A percentile compares a stretch with the other conserved stretches of the same genome.
phyloP scores from a whole-genome alignment of 2,329 filamentous ascomycete genomes.

The Hypoxylon sp. region DNA sequence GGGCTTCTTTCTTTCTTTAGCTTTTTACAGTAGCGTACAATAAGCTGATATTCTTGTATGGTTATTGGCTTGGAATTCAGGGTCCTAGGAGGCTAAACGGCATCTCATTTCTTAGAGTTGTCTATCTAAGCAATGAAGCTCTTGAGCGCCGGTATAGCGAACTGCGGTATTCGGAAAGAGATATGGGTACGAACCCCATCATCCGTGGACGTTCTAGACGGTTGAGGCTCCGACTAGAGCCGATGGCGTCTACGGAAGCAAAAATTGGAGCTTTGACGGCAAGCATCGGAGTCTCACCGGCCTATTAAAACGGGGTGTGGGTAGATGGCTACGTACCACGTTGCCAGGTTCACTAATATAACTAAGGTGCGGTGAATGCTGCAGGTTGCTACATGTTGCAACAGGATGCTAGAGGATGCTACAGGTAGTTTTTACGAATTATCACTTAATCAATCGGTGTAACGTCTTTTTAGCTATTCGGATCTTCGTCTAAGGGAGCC shows the following conservation, averaged over 20 bases:
- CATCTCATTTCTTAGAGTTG: conserved; percentile 16
- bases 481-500: background rate
- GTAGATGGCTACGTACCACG: conserved; percentile 20
- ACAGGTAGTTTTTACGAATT: conserved; percentile 23
- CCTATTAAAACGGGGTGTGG: conserved; percentile 26
- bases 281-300: conserved; percentile 40
- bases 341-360: conserved; percentile 30
- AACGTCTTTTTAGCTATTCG: conserved; percentile 18
- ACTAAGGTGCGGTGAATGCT: conserved; percentile 30
- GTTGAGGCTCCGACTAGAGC: conserved; percentile 38
- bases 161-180: conserved; percentile 41
- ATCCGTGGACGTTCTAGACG: conserved; percentile 31
- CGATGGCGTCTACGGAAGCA: conserved; percentile 30
- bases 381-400: background rate
- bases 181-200: conserved; percentile 25
- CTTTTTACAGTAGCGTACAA: conserved; percentile 10
- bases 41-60: conserved; percentile 33
- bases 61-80: conserved; percentile 14
- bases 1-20: conserved; percentile 4
- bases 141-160: conserved; percentile 6
- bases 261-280: conserved; percentile 38
- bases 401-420: conserved; percentile 14
- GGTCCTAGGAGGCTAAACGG: background rate
- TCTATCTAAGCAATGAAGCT: conserved; percentile 19
- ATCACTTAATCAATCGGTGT: conserved; percentile 22